phyloP scores from a whole-genome alignment of 352 stramenopile species.

The Thalassiosira exigua region DNA sequence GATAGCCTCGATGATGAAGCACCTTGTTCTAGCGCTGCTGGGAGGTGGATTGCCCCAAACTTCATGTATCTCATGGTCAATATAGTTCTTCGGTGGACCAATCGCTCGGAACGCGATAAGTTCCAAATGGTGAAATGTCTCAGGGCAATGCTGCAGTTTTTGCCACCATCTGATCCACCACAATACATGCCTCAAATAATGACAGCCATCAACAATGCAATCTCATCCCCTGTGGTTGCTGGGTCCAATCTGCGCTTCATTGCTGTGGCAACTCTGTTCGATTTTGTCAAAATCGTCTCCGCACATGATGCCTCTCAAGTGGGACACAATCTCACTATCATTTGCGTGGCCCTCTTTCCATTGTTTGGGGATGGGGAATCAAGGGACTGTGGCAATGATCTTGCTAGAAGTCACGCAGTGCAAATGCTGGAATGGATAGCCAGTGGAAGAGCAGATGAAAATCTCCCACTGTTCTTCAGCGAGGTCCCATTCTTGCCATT shows the following conservation, averaged over 20 bases:
- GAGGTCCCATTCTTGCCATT: constrained; percentile 83
- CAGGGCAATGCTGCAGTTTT: constrained; percentile 62
- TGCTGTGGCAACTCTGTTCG: constrained; percentile 66
- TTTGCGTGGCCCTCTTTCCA: constrained; percentile 83
- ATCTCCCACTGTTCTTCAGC: constrained; percentile 65
- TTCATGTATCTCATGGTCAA: constrained; percentile 86
- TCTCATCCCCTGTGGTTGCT: constrained; percentile 33
- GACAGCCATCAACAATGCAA: constrained; percentile 73
- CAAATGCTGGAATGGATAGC: constrained; percentile 74
- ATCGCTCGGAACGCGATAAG: constrained; percentile 55
- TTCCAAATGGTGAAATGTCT: constrained; percentile 72
- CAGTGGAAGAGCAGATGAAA: constrained; percentile 55
- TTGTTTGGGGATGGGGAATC: constrained; percentile 58
- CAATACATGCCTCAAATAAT: constrained; percentile 85
- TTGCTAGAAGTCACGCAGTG: constrained; percentile 57
- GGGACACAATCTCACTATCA: constrained; percentile 72
- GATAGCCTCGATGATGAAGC: constrained; percentile 37
- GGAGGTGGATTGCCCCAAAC: constrained; percentile 74
- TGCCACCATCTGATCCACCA: constrained; percentile 59
- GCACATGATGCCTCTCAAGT: constrained; percentile 62
- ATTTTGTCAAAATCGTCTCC: constrained; percentile 69
- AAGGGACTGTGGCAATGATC: constrained; percentile 13
- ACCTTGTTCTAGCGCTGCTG: constrained; percentile 36
- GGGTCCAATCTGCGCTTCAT: constrained; percentile 57
- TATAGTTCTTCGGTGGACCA: constrained; percentile 71